A percentile compares a stretch with the other conserved stretches of the same genome.
Evolutionary conservation across 805 yeast species (phyloP).

Genomic region (Ogataea trehalophila): DNA sequence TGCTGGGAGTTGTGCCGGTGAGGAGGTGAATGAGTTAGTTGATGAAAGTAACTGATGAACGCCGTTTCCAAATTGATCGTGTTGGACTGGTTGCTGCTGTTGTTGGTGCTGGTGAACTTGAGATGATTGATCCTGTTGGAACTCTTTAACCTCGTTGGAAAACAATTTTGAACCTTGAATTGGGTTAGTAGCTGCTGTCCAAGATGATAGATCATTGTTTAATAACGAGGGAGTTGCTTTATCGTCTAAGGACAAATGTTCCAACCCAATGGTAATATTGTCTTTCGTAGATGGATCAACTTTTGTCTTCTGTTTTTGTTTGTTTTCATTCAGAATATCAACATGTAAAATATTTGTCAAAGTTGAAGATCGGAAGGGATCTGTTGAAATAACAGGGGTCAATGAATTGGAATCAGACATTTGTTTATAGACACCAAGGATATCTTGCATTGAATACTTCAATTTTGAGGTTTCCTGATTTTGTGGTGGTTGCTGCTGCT

Average conservation of each 20-base stretch:
- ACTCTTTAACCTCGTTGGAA: not conserved
- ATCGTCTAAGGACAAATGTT: not conserved
- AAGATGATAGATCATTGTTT: not conserved
- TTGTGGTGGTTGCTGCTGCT: not conserved
- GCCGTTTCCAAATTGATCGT: not conserved
- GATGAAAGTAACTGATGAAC: not conserved
- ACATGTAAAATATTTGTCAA: slow-evolving; percentile 12
- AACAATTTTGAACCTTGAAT: not conserved
- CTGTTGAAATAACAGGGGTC: slow-evolving; percentile 18
- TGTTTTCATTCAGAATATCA: slow-evolving; percentile 17
- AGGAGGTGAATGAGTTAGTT: not conserved
- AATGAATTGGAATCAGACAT: slow-evolving; percentile 30
- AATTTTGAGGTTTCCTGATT: not conserved
- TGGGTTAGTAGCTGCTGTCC: not conserved
- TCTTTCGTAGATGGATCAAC: slow-evolving; percentile 17
- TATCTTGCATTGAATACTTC: slow-evolving; percentile 46
- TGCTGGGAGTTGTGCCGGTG: slow-evolving; percentile 11
- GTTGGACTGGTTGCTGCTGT: not conserved
- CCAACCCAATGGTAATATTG: slow-evolving; percentile 10
- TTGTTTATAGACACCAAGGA: slow-evolving; percentile 47
- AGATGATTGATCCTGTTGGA: not conserved
- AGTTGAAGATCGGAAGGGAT: slow-evolving; percentile 29
- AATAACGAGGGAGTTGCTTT: not conserved
- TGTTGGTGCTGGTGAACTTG: slow-evolving; percentile 1
- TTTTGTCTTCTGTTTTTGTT: not conserved